Evolutionary conservation across 2,329 filamentous ascomycete genomes (phyloP).

Genomic region (Cladobotryum mycophilum): DNA sequence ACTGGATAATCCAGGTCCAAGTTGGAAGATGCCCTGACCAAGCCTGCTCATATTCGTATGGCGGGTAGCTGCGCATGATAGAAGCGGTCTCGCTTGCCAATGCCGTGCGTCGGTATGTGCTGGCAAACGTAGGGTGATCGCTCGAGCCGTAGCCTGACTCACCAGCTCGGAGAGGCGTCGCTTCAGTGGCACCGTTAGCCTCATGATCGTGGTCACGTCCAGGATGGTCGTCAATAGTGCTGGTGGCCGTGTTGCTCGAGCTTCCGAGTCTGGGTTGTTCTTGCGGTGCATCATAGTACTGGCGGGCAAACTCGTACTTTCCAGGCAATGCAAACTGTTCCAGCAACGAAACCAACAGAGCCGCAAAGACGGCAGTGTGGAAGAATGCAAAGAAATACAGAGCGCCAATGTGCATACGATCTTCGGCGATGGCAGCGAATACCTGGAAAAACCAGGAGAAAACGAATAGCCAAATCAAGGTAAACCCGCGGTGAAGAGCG

Average conservation of each 20-base stretch:
- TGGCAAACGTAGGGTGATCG: conserved; percentile 46
- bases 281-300: conserved; percentile 46
- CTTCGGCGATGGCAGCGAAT: conserved; percentile 65
- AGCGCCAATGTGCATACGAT: conserved; percentile 64
- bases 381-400: conserved; percentile 80
- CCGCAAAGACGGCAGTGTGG: conserved; percentile 67
- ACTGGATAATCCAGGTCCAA: conserved; percentile 85
- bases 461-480: conserved; percentile 76
- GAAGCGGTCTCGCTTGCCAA: conserved; percentile 20
- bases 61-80: conserved; percentile 23
- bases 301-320: conserved; percentile 63
- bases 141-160: conserved; percentile 30
- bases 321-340: conserved; percentile 73
- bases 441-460: conserved; percentile 69
- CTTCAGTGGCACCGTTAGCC: conserved; percentile 40
- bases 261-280: conserved; percentile 28
- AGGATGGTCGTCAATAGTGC: conserved; percentile 5
- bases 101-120: conserved; percentile 47
- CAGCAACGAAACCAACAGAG: conserved; percentile 66
- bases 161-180: conserved; percentile 44
- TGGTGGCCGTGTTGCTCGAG: conserved; percentile 6
- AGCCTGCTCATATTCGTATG: conserved; percentile 68
- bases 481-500: conserved; percentile 76
- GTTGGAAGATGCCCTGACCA: conserved; percentile 77
- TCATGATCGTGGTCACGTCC: conserved; percentile 15